Evolutionary conservation across 441 rosid species (phyloP), one percentile per base, ranked within the genome.

Genomic region (Codiaeum variegatum): DNA sequence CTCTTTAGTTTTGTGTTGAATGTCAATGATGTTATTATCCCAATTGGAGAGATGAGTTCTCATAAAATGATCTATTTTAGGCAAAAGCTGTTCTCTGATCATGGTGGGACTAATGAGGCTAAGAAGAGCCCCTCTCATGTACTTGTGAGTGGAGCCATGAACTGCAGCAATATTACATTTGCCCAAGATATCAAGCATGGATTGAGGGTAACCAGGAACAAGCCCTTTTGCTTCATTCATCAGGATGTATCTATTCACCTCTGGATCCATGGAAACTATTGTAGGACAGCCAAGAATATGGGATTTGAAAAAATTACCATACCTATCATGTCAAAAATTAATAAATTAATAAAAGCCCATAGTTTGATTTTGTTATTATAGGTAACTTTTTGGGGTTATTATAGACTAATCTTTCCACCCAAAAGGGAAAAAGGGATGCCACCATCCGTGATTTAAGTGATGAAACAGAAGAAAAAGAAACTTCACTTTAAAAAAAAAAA

Each of bases 261-360:
- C 96, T 76, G 94, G 92, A 83, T 93, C 98, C 98, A 93, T 90
- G 72, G 96, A 91, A 67, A 93, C 91, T 29, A 91, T 82, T 4
- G 96, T 89, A 28, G 98, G 98, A 61, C 94, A 90, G 1, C 97
- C 98, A 64, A 91, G 85, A 51, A 93, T 81, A 79, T 93, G 98
- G 62, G 97, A 88, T 74, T 93, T 93, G 90, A 90, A 93, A 77
- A 91, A 76, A 74, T 81, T 83, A 36, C 98, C 98, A 51, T 81
- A 85, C 88, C 98, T 91, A 81, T 44, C 31, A 31, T 47, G 44
- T 76, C 23, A 18, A 11, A 40, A 40, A 40, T 2, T n/a, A n/a
- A n/a, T n/a, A n/a, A n/a, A n/a, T n/a, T n/a, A 71, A 55, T 54
- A 63, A 60, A 61, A 67, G 28, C 10, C 21, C 15, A 52, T 62